A percentile compares a stretch with the other conserved stretches of the same genome.
Evolutionary conservation across 2,329 filamentous ascomycete species (phyloP).

Genomic region (Clonostachys chloroleuca): DNA sequence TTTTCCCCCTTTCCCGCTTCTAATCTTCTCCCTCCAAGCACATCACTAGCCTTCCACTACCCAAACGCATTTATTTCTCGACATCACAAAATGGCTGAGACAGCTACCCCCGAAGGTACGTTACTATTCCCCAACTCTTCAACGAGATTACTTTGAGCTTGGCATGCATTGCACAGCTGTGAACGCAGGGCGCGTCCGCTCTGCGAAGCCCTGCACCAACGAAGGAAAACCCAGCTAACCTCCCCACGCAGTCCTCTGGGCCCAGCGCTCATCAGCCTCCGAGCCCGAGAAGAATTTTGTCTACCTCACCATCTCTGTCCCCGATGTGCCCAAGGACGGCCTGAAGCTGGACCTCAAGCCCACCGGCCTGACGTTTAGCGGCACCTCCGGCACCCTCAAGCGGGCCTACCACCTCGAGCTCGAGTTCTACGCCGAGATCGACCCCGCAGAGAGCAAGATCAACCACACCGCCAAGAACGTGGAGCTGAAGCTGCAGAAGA

Average conservation of each 20-base stretch:
- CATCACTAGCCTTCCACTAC: no score
- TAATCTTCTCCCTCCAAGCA: no score
- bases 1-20: not conserved
- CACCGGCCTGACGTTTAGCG: slow-evolving; percentile 73
- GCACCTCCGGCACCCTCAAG: slow-evolving; percentile 80
- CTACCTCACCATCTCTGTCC: slow-evolving; percentile 85
- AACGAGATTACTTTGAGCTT: no score
- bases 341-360: slow-evolving; percentile 82
- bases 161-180: no score
- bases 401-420: slow-evolving; percentile 81
- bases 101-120: slow-evolving; percentile 31
- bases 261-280: slow-evolving; percentile 81
- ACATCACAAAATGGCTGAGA: slow-evolving; percentile 15
- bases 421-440: slow-evolving; percentile 88
- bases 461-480: slow-evolving; percentile 86
- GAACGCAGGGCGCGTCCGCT: no score
- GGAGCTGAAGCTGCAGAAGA: slow-evolving; percentile 92
- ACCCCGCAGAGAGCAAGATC: slow-evolving; percentile 76
- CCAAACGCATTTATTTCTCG: no score
- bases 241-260: slow-evolving; percentile 76
- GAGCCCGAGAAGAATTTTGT: slow-evolving; percentile 89
- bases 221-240: not conserved
- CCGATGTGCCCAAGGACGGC: slow-evolving; percentile 73
- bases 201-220: no score
- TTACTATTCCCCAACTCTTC: not conserved